phyloP scores from a whole-genome alignment of 2,329 filamentous ascomycete genomes.

The Ophiostoma ulmi region DNA sequence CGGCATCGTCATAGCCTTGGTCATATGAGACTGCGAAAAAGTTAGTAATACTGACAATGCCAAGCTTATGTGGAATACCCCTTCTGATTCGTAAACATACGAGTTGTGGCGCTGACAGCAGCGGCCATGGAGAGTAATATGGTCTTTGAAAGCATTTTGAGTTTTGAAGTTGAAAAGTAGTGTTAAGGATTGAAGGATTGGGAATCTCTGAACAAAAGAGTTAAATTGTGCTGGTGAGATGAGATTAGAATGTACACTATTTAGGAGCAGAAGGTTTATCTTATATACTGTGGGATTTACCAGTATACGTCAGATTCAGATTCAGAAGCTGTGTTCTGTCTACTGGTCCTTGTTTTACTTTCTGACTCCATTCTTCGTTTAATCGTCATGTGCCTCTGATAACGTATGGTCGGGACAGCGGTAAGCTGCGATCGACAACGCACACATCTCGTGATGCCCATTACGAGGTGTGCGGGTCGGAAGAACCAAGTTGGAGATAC shows the following conservation, averaged over 20 bases:
- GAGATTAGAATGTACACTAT: neutral
- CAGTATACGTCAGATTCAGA: neutral
- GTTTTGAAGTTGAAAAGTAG: neutral
- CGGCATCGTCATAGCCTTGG: conserved; percentile 59
- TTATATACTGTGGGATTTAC: neutral
- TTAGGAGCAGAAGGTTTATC: neutral
- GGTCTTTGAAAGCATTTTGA: neutral
- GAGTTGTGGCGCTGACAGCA: neutral
- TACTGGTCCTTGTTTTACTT: neutral
- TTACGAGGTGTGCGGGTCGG: neutral
- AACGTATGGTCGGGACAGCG: neutral
- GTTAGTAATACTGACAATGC: neutral
- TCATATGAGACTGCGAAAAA: conserved; percentile 59
- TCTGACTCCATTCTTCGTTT: neutral
- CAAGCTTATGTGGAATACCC: neutral
- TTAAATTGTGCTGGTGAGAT: neutral
- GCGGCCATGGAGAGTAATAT: conserved; percentile 5
- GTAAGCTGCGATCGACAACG: neutral
- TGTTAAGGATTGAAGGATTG: neutral
- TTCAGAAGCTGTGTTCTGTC: neutral
- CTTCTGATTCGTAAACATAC: neutral
- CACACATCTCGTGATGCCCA: neutral
- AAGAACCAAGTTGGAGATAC: neutral
- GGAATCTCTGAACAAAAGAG: neutral
- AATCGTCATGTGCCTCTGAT: neutral